Conservation (phyloP, 768 basidiomycete species). For the Collybia sp. region DNA sequence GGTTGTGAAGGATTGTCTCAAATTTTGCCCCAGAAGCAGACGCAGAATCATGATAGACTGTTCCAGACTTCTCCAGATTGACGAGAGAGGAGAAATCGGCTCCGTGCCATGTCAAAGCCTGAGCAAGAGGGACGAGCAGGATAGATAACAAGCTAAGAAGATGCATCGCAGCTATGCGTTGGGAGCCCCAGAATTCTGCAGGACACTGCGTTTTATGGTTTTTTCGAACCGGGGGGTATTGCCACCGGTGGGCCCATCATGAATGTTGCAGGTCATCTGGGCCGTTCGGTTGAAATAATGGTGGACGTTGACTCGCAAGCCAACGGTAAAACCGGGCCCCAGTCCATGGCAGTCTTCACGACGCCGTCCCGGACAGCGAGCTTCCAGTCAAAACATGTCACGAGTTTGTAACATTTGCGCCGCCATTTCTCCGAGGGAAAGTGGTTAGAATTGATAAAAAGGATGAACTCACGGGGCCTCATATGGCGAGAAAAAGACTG, state of each 20-base stretch:
- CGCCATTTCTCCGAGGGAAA: no score
- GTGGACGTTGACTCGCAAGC: no score
- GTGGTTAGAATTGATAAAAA: no score
- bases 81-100: slow-evolving; percentile 54
- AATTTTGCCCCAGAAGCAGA: slow-evolving; percentile 26
- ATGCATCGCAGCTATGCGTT: slow-evolving; percentile 15
- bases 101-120: slow-evolving; percentile 43
- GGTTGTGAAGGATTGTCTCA: slow-evolving; percentile 48
- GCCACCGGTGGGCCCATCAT: background rate
- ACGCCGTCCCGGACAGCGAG: no score
- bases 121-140: slow-evolving; percentile 15
- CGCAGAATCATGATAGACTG: slow-evolving; percentile 37
- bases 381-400: no score
- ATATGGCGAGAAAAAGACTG: no score
- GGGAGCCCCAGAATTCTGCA: background rate
- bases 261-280: no score
- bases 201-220: background rate
- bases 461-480: no score
- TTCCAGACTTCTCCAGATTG: slow-evolving; percentile 46
- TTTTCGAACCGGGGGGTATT: background rate
- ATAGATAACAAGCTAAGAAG: slow-evolving; percentile 12
- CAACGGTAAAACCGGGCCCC: no score
- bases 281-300: no score
- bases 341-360: no score
- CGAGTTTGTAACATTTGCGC: no score